Evolutionary conservation across 306 rosid species (phyloP).

Genomic region (Dalbergia cultrata): DNA sequence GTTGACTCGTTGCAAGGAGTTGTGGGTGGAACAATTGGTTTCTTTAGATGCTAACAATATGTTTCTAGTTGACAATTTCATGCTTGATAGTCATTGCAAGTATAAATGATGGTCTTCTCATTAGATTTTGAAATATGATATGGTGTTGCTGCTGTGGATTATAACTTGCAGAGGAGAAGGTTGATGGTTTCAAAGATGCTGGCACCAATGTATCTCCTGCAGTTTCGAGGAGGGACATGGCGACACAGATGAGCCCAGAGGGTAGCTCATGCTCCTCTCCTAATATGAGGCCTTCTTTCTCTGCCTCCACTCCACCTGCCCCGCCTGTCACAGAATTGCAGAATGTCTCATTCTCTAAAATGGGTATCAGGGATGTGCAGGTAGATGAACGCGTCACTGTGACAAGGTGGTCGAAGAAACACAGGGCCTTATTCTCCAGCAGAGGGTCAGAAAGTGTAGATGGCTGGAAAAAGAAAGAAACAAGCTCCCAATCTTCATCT

Average conservation of each 20-base stretch:
- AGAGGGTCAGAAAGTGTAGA: conserved; percentile 73
- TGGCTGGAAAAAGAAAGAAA: conserved; percentile 75
- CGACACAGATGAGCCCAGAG: conserved; percentile 99
- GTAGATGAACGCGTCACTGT: conserved; percentile 93
- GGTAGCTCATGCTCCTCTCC: conserved; percentile 83
- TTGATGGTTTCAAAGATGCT: conserved; percentile 73
- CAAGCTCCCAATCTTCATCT: conserved; percentile 58
- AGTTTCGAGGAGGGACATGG: conserved; percentile 96
- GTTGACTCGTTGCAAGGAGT: conserved; percentile 42
- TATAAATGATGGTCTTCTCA: conserved; percentile 3
- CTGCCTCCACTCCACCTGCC: conserved; percentile 68
- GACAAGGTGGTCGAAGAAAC: conserved; percentile 98
- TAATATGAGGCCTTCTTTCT: conserved; percentile 57
- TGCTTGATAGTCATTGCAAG: conserved; percentile 18
- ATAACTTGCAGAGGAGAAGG: conserved; percentile 62
- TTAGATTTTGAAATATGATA: conserved; percentile 30
- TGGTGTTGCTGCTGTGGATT: conserved; percentile 31
- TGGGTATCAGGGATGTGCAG: conserved; percentile 91
- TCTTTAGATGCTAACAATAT: conserved; percentile 15
- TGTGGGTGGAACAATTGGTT: conserved; percentile 30
- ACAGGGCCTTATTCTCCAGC: conserved; percentile 71
- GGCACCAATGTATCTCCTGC: conserved; percentile 70
- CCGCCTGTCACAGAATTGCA: conserved; percentile 64
- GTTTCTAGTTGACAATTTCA: conserved; percentile 25
- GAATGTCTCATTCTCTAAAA: conserved; percentile 63